Conservation (phyloP, 495 filamentous ascomycete species). For the Clohesyomyces aquaticus region DNA sequence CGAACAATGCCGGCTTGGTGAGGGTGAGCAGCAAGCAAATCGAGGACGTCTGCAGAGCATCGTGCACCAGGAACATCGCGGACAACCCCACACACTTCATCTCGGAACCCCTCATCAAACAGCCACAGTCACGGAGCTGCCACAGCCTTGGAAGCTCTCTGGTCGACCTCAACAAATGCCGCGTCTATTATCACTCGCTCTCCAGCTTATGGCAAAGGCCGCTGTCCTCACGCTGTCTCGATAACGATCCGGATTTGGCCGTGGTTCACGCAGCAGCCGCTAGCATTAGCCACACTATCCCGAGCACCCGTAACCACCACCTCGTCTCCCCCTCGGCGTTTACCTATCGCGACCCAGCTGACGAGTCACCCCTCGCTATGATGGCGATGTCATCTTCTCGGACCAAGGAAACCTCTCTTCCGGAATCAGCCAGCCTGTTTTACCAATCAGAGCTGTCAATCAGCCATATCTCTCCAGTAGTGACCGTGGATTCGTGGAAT, state of each 20-base stretch:
- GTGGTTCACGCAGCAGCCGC: conserved; percentile 7
- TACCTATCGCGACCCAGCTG: conserved; percentile 10
- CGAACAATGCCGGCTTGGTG: conserved; percentile 2
- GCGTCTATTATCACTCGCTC: conserved; percentile 15
- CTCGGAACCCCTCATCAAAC: conserved; percentile 9
- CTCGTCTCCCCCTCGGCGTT: conserved; percentile 11
- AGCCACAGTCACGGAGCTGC: conserved; percentile 16
- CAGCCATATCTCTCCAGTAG: no score
- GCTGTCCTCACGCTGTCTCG: conserved; percentile 20
- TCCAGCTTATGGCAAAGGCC: conserved; percentile 16
- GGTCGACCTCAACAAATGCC: conserved; percentile 15
- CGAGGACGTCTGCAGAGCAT: conserved; percentile 16
- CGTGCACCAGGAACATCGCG: conserved; percentile 7
- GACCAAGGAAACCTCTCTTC: background rate
- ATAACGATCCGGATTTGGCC: conserved; percentile 33
- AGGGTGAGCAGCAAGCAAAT: conserved; percentile 2
- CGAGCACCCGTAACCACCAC: background rate
- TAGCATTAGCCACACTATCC: no score
- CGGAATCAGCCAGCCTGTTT: no score
- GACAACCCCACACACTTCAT: background rate
- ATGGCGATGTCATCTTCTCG: background rate
- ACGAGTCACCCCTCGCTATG: background rate
- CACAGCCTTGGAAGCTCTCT: conserved; percentile 18
- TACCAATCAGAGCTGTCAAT: background rate
- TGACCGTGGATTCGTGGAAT: no score